Evolutionary conservation across 2,329 filamentous ascomycete species (phyloP), one percentile per base, ranked within the genome.

Genomic region (Ceratocystis albifundus): DNA sequence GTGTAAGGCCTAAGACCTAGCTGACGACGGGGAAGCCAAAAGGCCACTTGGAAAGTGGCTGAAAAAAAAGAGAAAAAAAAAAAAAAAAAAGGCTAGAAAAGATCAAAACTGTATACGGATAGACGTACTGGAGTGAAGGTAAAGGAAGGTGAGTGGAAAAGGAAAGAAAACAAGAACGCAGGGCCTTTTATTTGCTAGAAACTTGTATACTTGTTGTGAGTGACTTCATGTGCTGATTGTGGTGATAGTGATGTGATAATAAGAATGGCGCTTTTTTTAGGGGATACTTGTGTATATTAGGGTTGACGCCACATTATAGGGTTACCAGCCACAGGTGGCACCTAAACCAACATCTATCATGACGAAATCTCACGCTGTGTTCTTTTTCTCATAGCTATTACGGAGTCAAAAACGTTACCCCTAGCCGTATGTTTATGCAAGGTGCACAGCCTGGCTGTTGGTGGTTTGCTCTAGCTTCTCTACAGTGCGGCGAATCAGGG

Each of bases 401-500:
- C 53, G 25, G 30, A 32, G 30, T 32, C 30, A 32, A 55, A 25
- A 57, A 36, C 20, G 17, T 8, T n/a, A 59, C 28, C 28, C 25
- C 28, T 36, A 4, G 15, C 12, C 55, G 28, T 59, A 20, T 59
- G 28, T 59, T 10, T 59, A 59, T 36, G 55, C 55, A 59, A 28
- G 55, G 55, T 7, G 28, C 55, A 36, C 30, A 36, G 25, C 55
- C 28, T 59, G 28, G 55, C 28, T 36, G 55, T 22, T 8, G 48
- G n/a, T 59, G 15, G 55, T 28, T 59, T 59, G 55, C 55, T n/a
- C 55, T 59, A 36, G 28, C 55, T 36, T 36, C 28, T 36, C 53
- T 59, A 59, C 25, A 59, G 17, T n/a, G 30, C 28, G 28, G 55
- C 55, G 55, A 59, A 59, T 59, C 55, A 59, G 28, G 55, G 55